phyloP scores from a whole-genome alignment of 805 yeast species.

The Sporopachydermia lactativora region DNA sequence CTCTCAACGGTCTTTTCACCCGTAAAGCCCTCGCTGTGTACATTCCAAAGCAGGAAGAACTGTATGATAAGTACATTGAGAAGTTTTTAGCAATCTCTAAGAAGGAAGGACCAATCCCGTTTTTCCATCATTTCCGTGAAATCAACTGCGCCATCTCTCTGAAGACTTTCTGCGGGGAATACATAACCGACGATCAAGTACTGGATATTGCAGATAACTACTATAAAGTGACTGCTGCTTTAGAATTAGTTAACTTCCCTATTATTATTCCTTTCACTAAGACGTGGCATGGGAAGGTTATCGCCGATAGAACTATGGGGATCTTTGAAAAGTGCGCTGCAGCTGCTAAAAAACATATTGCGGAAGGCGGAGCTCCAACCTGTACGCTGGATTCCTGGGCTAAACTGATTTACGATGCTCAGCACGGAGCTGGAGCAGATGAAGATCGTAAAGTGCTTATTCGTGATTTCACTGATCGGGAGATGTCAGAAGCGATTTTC shows the following conservation, averaged over 20 bases:
- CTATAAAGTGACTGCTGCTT: constrained; percentile 84
- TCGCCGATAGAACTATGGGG: constrained; percentile 90
- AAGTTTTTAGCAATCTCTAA: constrained; percentile 43
- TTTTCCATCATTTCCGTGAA: constrained; percentile 91
- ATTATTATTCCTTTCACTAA: constrained; percentile 91
- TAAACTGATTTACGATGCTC: constrained; percentile 65
- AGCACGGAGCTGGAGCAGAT: constrained; percentile 29
- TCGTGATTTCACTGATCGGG: constrained; percentile 78
- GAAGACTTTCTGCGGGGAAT: constrained; percentile 90
- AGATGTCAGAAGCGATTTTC: constrained; percentile 92
- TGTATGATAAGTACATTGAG: constrained; percentile 73
- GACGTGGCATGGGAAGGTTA: constrained; percentile 93
- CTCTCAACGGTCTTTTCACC: constrained; percentile 82
- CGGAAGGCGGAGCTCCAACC: constrained; percentile 59
- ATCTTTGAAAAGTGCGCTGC: constrained; percentile 83
- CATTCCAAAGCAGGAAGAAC: constrained; percentile 69
- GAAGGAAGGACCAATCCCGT: constrained; percentile 51
- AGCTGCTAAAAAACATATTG: constrained; percentile 70
- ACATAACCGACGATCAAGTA: constrained; percentile 85
- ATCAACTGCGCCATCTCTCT: constrained; percentile 88
- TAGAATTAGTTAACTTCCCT: constrained; percentile 96
- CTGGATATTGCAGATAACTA: constrained; percentile 84
- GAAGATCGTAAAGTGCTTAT: constrained; percentile 45
- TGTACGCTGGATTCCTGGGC: constrained; percentile 98
- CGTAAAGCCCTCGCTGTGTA: constrained; percentile 70